A percentile compares a stretch with the other conserved stretches of the same genome.
phyloP scores from a whole-genome alignment of 139 green algal genomes.

The Volvox africanus region DNA sequence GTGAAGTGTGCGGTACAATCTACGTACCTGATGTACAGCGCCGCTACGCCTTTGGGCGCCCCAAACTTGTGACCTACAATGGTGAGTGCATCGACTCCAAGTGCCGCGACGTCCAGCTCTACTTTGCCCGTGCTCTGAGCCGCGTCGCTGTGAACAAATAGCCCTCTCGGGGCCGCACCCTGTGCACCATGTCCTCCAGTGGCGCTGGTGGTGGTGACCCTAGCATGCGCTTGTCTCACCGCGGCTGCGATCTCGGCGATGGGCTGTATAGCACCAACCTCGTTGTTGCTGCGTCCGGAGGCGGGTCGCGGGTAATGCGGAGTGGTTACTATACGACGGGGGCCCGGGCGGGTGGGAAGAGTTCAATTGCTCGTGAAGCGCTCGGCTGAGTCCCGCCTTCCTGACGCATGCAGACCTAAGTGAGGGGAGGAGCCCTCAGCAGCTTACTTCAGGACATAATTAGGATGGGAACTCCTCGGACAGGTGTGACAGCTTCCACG shows the following conservation, averaged over 20 bases:
- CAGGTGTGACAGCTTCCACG: too few species aligned
- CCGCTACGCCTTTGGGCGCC: constrained; percentile 87
- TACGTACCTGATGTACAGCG: constrained; percentile 76
- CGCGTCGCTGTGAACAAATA: constrained; percentile 82
- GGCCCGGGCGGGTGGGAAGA: not conserved
- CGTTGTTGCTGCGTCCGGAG: constrained; percentile 72
- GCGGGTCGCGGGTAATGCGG: not conserved
- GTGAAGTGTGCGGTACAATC: too few species aligned
- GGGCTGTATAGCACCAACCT: constrained; percentile 73
- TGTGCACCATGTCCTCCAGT: not conserved
- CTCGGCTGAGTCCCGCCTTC: not conserved
- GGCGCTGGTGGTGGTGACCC: not conserved
- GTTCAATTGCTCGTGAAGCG: not conserved
- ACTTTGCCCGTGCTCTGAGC: constrained; percentile 87
- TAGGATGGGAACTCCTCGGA: not conserved
- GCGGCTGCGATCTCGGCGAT: constrained; percentile 58
- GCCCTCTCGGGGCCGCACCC: not conserved
- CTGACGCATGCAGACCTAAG: not conserved
- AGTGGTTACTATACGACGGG: not conserved
- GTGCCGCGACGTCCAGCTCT: constrained; percentile 71
- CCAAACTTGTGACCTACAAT: constrained; percentile 90
- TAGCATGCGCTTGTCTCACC: constrained; percentile 9
- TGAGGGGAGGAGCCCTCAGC: not conserved
- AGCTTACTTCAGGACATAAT: not conserved
- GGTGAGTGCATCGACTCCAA: constrained; percentile 85